Percentiles rank a stretch among this genome's conserved stretches.
phyloP scores from a whole-genome alignment of 1,284 basidiomycete genomes.

The Pseudozyma thailandica region DNA sequence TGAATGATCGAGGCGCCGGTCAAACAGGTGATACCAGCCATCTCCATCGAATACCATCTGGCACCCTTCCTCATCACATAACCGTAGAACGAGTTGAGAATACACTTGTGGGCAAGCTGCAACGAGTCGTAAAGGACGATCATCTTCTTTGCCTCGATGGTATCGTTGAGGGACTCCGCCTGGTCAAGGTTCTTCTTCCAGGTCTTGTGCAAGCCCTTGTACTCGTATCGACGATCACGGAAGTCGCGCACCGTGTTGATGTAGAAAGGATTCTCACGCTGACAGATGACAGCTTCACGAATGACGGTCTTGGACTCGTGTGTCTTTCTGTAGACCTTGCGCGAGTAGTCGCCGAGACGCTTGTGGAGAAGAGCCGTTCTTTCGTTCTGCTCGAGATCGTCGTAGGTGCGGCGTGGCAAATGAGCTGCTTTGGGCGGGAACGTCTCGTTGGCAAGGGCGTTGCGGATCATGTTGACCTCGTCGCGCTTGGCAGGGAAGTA shows the following conservation, averaged over 20 bases:
- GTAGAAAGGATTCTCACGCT: slow-evolving; percentile 98
- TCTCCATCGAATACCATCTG: slow-evolving; percentile 99
- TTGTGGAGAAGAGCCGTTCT: slow-evolving; percentile 94
- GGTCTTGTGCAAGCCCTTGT: slow-evolving; percentile 97
- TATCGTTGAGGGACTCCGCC: slow-evolving; percentile 78
- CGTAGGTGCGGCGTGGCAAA: slow-evolving; percentile 81
- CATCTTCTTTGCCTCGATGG: slow-evolving; percentile 99
- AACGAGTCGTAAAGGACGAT: slow-evolving; percentile 99
- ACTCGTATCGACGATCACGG: slow-evolving; percentile 97
- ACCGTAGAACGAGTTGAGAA: slow-evolving; percentile 99
- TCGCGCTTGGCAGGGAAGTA: slow-evolving; percentile 97
- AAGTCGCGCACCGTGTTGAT: slow-evolving; percentile 98
- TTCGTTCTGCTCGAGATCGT: slow-evolving; percentile 85
- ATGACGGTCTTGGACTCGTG: slow-evolving; percentile 97
- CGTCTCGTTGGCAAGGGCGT: slow-evolving; percentile 91
- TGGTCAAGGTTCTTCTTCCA: slow-evolving; percentile 99
- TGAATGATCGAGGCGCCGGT: slow-evolving; percentile 99
- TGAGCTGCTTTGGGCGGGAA: slow-evolving; percentile 86
- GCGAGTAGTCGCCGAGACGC: slow-evolving; percentile 95
- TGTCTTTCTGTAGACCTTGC: slow-evolving; percentile 99
- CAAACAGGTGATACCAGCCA: slow-evolving; percentile 99
- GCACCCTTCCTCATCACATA: slow-evolving; percentile 99
- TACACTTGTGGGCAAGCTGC: slow-evolving; percentile 99
- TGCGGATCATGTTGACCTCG: slow-evolving; percentile 99
- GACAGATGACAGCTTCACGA: slow-evolving; percentile 95